Conservation (phyloP, 1,139 yeast species). For the Geotrichum phurueaensis region DNA sequence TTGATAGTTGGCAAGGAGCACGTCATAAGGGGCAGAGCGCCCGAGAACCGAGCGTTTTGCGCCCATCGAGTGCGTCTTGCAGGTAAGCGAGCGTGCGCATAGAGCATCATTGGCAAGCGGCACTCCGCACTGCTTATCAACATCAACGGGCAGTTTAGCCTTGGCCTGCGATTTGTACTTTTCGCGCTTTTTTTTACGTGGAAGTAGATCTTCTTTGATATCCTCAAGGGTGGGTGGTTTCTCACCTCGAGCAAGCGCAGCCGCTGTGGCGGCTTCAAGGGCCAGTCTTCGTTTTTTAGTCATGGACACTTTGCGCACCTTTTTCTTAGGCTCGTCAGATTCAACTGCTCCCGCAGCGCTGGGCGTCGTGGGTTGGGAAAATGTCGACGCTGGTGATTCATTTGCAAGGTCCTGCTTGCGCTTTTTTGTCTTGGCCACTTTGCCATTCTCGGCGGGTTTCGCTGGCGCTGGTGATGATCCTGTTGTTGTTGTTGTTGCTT, state of each 20-base stretch:
- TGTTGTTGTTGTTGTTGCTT: neutral
- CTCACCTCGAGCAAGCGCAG: conserved; percentile 18
- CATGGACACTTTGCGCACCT: conserved; percentile 17
- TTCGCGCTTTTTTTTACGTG: conserved; percentile 26
- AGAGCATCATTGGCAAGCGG: conserved; percentile 85
- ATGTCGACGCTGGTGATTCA: neutral
- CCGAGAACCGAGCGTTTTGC: conserved; percentile 94
- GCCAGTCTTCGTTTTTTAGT: conserved; percentile 17
- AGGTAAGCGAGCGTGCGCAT: conserved; percentile 91
- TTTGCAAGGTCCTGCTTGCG: neutral
- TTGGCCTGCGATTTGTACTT: conserved; percentile 53
- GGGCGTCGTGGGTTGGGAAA: neutral
- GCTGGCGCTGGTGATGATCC: neutral
- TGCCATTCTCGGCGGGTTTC: neutral
- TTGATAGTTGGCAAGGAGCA: conserved; percentile 80
- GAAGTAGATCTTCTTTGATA: conserved; percentile 16
- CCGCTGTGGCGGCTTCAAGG: conserved; percentile 17
- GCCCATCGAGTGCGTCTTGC: conserved; percentile 98
- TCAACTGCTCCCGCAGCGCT: neutral
- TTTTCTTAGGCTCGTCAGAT: conserved; percentile 9
- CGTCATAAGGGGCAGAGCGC: conserved; percentile 87
- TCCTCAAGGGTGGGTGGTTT: conserved; percentile 18
- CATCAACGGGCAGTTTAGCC: conserved; percentile 80
- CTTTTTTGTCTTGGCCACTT: neutral
- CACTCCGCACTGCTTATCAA: conserved; percentile 95